phyloP scores from a whole-genome alignment of 2,329 filamentous ascomycete genomes.

The Emmonsia crescens region DNA sequence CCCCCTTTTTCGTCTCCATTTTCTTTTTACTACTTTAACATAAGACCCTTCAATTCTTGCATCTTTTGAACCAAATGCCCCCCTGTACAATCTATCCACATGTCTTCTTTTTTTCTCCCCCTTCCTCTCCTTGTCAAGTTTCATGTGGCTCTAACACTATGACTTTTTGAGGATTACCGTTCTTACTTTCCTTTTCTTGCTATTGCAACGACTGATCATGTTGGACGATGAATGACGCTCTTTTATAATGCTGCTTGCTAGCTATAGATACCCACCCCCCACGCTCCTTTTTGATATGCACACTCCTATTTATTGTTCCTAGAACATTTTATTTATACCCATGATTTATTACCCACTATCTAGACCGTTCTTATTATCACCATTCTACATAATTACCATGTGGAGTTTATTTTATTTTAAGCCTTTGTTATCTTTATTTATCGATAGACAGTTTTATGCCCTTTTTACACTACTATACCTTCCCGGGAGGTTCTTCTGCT shows the following conservation, averaged over 20 bases:
- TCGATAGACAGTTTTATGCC: not conserved
- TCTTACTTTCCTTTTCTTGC: not conserved
- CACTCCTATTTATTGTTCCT: not conserved
- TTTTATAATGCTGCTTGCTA: not conserved
- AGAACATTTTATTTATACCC: not conserved
- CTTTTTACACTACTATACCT: not conserved
- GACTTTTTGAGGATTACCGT: not conserved
- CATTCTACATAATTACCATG: not conserved
- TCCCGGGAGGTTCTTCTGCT: not conserved
- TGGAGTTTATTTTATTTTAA: not conserved
- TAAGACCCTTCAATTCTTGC: not conserved
- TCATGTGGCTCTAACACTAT: not conserved
- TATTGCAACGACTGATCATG: conserved; percentile 1
- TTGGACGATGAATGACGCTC: conserved; percentile 4
- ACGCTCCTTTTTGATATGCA: conserved; percentile 2
- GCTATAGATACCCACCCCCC: not conserved
- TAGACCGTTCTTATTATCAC: not conserved
- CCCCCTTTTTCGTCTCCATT: not conserved
- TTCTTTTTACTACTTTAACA: not conserved
- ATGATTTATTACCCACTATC: not conserved
- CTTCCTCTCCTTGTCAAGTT: not conserved
- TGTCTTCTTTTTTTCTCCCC: not conserved
- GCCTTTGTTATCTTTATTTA: too few species aligned
- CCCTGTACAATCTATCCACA: not conserved
- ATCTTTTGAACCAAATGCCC: not conserved